Base-by-base conservation (phyloP, 2,329 filamentous ascomycete species). In the Curvularia lunata region DNA sequence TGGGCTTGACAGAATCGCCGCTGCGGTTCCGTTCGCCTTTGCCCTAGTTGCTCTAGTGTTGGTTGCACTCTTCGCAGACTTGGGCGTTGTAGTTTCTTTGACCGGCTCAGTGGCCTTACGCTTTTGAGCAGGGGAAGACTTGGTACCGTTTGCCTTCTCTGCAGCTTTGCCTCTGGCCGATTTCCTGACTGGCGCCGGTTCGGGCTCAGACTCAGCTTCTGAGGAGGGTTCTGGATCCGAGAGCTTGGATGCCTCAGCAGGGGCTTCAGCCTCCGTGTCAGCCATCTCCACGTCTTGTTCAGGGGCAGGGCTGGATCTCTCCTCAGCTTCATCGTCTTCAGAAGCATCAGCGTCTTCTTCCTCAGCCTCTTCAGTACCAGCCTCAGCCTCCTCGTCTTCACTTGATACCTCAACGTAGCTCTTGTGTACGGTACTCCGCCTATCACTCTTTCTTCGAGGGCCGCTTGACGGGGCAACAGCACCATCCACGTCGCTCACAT, bases 391-490 rank as follows among this genome's bases (percentile, higher is more conserved):
- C 27, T 79, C 77, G 25, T 80, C 79, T 42, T 77, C 78, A 51
- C 76, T 78, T 34, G 75, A 78, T 18, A 77, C 61, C 52, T 82
- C 81, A 3, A 76, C 73, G 56, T 83, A 83, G 64, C 76, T 83
- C 63, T 78, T 80, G 40, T 67, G 45, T 48, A 69, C 49, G 55
- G 71, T 53, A 66, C 75, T 76, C 18, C 78, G 72, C 2, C 75
- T 67, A 25, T 67, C 73, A 42, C 77, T 74, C 67, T 81, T 82
- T 48, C 81, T 75, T 18, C 79, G 70, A 2, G 77, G 72, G 28
- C 77, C 81, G 32, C 77, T 80, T 18, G 76, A 74, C 8, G 76
- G 75, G 2, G 68, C 66, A 18, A 55, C 55, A 7, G 48, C 58
- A 40, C 50, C 62, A 12, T 66, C 68, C 9, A 49, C 46, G 50